Conservation (phyloP, 805 yeast species). For the Myxozyma sirexii region DNA sequence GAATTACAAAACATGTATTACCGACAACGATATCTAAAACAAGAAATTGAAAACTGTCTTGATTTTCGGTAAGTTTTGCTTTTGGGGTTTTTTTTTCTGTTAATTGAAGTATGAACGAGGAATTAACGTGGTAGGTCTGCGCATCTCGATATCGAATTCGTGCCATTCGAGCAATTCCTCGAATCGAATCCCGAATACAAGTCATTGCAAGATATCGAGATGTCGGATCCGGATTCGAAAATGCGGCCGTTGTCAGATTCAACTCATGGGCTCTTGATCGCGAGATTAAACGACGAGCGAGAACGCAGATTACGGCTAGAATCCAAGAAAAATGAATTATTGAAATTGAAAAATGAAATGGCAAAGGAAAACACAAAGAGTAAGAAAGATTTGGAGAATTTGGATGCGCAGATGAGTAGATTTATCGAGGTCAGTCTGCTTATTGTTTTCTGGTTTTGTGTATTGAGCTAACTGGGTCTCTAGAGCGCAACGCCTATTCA, state of each 20-base stretch:
- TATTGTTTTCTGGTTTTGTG: not conserved
- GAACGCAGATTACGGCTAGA: slow-evolving; percentile 17
- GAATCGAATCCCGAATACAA: slow-evolving; percentile 23
- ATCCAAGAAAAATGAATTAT: slow-evolving; percentile 6
- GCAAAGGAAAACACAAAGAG: slow-evolving; percentile 19
- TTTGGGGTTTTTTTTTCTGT: not conserved
- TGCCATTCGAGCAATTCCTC: slow-evolving; percentile 22
- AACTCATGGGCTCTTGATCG: slow-evolving; percentile 21
- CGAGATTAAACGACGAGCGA: slow-evolving; percentile 28
- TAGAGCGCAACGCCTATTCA: slow-evolving; percentile 30
- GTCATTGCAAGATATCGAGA: not conserved
- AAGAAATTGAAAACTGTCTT: slow-evolving; percentile 25
- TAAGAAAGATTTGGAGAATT: slow-evolving; percentile 20
- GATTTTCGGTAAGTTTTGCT: slow-evolving; percentile 24
- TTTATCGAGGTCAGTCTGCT: slow-evolving; percentile 26
- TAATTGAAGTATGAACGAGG: not conserved
- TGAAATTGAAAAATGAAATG: slow-evolving; percentile 3
- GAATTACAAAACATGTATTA: slow-evolving; percentile 27
- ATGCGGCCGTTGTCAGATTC: not conserved
- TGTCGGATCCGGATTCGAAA: not conserved
- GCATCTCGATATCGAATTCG: slow-evolving; percentile 25
- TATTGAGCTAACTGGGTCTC: not conserved
- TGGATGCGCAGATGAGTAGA: slow-evolving; percentile 28
- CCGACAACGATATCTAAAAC: slow-evolving; percentile 23
- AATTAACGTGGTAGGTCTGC: slow-evolving; percentile 8